Base-by-base conservation (phyloP, 257 asterid species). In the Coffea canephora region DNA sequence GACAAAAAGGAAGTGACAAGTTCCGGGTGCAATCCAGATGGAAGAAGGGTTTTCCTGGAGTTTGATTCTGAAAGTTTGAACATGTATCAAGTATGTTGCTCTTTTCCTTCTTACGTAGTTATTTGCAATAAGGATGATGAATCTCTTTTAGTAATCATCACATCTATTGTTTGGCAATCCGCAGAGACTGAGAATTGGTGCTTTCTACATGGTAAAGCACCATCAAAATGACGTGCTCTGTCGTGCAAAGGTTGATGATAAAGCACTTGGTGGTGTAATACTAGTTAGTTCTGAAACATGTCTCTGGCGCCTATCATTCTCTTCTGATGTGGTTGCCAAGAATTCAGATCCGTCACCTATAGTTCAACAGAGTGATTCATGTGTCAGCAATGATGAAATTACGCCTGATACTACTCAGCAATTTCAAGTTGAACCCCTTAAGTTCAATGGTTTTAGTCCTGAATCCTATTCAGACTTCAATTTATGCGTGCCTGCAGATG, bases 111-210 rank as follows among this genome's bases (percentile, higher is more conserved):
- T 31, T 65, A 27, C 31, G 13, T 50, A 18, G 11, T 25, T 45
- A 75, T 76, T 49, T 75, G 18, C n/a, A 12, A 5, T 6, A 50
- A 75, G 73, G 55, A 81, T 73, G 57, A 45, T 2, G 67, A 57
- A n/a, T 67, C 18, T 61, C 21, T 19, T 14, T 1, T 3, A 11
- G 67, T 12, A 75, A 21, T 12, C 65, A 21, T 75, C 34, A 69
- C 27, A 18, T 45, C 14, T 8, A 45, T 46, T 68, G 36, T 67
- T 84, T 81, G 14, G 71, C 64, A 71, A 71, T 67, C 79, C 88
- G 85, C 97, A 96, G 99, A 88, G 87, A 15, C 48, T 94, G 84
- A 90, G 79, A 88, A 90, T 94, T 54, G 93, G 97, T 79, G 55
- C 84, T 75, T 87, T 69, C 80, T 96, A 96, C 86, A 84, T 92